phyloP scores from a whole-genome alignment of 2,329 filamentous ascomycete species.

The Claviceps africana region DNA sequence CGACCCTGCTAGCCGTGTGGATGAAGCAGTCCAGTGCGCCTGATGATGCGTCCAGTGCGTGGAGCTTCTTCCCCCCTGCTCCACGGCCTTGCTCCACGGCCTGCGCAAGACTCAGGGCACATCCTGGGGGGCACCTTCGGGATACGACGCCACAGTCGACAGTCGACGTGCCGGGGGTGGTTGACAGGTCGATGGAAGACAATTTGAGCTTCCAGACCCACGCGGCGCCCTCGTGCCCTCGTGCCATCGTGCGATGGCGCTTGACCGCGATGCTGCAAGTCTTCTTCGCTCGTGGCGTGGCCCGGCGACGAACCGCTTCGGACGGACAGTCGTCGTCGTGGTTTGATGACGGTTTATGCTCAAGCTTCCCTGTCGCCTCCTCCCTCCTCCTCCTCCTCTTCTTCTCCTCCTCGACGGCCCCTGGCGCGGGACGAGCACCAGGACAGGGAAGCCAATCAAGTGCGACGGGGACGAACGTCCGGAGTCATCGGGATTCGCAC shows the following conservation, averaged over 20 bases:
- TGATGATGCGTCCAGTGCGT: not conserved
- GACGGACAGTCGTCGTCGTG: not conserved
- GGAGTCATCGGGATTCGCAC: not conserved
- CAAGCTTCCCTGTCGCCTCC: not conserved
- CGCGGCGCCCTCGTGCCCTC: not conserved
- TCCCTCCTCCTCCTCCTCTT: not conserved
- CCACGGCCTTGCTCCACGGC: not conserved
- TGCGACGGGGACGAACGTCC: not conserved
- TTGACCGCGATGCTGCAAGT: not conserved
- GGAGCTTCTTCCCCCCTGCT: constrained; percentile 3
- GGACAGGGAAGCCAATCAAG: not conserved
- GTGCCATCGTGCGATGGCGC: not conserved
- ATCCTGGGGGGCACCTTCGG: not conserved
- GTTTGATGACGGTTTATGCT: not conserved
- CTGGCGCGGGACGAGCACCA: not conserved
- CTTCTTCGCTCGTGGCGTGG: not conserved
- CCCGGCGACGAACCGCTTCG: not conserved
- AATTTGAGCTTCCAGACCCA: constrained; percentile 1
- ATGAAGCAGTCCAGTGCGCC: not conserved
- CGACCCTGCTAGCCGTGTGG: constrained; percentile 3
- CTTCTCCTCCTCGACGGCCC: not conserved
- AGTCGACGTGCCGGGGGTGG: not conserved
- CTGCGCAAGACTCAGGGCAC: not conserved
- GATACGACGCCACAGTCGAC: constrained; percentile 2
- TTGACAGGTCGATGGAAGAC: not conserved